Percentiles rank a stretch among this genome's conserved stretches.
Evolutionary conservation across 441 rosid species (phyloP).

Genomic region (Gossypium trilobum): DNA sequence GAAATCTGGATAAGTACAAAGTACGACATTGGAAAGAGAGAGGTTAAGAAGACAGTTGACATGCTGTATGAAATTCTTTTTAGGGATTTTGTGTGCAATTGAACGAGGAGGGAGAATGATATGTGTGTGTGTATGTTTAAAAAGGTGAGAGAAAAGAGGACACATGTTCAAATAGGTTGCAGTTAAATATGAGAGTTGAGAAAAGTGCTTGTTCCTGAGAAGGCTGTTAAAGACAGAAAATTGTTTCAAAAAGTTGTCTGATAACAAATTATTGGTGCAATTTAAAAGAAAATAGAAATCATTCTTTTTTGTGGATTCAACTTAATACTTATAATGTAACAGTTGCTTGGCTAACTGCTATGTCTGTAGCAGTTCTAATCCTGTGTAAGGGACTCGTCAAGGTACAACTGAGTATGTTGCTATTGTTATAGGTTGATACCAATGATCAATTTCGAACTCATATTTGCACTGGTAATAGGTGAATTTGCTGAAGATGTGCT

Average conservation of each 20-base stretch:
- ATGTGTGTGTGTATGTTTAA: not conserved
- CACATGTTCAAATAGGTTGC: not conserved
- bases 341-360: not conserved
- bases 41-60: not conserved
- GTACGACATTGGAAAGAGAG: not conserved
- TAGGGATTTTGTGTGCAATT: not conserved
- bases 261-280: not conserved
- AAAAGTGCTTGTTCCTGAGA: not conserved
- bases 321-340: not conserved
- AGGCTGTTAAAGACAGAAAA: not conserved
- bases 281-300: not conserved
- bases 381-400: not conserved
- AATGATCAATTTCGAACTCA: not conserved
- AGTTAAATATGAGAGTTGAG: not conserved
- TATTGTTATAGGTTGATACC: not conserved
- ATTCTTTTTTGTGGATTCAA: conserved; percentile 2
- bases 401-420: not conserved
- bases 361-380: not conserved
- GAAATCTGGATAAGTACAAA: not conserved
- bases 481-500: not conserved
- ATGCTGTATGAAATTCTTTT: not conserved
- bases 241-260: not conserved
- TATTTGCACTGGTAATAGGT: not conserved
- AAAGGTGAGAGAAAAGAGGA: not conserved
- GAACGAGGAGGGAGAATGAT: not conserved